Evolutionary conservation across 257 asterid species (phyloP).

Genomic region (Primulina tabacum): DNA sequence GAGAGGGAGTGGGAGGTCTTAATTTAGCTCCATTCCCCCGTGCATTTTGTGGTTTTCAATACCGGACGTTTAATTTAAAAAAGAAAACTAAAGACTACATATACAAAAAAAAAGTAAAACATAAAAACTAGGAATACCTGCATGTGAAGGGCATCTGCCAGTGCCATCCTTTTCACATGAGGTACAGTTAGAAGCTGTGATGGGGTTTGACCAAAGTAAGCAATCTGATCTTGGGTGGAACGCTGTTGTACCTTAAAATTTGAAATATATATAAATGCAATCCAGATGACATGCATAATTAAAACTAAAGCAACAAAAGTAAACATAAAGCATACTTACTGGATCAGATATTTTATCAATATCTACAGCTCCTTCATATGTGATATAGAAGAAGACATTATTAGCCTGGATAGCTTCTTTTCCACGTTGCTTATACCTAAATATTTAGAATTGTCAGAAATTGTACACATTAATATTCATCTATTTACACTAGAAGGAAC

Average conservation of each 20-base stretch:
- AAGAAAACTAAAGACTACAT: constrained; percentile 11
- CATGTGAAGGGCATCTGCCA: constrained; percentile 88
- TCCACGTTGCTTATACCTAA: constrained; percentile 97
- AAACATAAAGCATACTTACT: constrained; percentile 51
- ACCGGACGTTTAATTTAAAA: not conserved
- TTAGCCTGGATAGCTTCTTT: constrained; percentile 91
- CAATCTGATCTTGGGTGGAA: constrained; percentile 97
- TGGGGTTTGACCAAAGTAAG: constrained; percentile 99
- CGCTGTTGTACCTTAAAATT: constrained; percentile 75
- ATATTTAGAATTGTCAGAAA: constrained; percentile 23
- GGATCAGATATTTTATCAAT: constrained; percentile 90
- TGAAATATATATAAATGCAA: constrained; percentile 20
- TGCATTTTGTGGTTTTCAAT: not conserved
- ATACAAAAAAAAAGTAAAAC: constrained; percentile 12
- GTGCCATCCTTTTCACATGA: constrained; percentile 82
- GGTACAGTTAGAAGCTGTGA: constrained; percentile 89
- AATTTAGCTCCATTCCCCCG: not conserved
- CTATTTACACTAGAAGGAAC: not conserved
- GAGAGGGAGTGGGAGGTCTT: not conserved
- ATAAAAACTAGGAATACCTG: constrained; percentile 54
- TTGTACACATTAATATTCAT: constrained; percentile 2
- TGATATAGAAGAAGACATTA: constrained; percentile 91
- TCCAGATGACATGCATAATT: constrained; percentile 17
- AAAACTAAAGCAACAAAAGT: constrained; percentile 15
- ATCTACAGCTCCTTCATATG: constrained; percentile 97